Conservation (phyloP, 371 early-diverging fungal species). For the Mucor indicus region DNA sequence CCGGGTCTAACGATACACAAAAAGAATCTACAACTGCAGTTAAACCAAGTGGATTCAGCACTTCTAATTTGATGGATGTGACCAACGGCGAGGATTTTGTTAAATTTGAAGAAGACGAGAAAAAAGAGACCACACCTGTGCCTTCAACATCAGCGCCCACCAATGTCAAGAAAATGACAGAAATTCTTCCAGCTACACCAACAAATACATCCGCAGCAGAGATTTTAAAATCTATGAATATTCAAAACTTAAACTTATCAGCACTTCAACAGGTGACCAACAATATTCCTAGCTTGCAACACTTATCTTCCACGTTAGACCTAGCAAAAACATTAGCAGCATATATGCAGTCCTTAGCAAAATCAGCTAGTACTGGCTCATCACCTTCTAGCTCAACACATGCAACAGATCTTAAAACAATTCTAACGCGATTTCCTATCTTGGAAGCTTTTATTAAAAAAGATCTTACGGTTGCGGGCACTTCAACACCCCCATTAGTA, state of each 20-base stretch:
- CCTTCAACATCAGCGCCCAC: too few species aligned
- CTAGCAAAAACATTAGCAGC: constrained; percentile 33
- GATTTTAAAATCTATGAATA: constrained; percentile 29
- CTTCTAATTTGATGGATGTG: constrained; percentile 15
- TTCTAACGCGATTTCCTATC: constrained; percentile 37
- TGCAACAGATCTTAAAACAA: constrained; percentile 34
- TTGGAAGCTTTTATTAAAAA: constrained; percentile 40
- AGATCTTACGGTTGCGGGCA: too few species aligned
- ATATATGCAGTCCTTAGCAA: constrained; percentile 36
- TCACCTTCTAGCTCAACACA: constrained; percentile 15
- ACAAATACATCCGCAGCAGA: constrained; percentile 20
- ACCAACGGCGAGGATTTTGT: constrained; percentile 42
- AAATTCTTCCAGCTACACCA: constrained; percentile 10
- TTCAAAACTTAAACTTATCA: constrained; percentile 37
- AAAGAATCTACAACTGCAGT: not conserved
- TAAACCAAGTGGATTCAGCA: constrained; percentile 3
- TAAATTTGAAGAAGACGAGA: constrained; percentile 49
- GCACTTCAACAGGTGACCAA: constrained; percentile 45
- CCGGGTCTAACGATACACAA: not conserved
- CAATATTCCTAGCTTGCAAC: constrained; percentile 34
- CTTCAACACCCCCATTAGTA: constrained; percentile 2
- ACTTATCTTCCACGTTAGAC: constrained; percentile 34
- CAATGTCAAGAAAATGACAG: constrained; percentile 10
- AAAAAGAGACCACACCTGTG: constrained; percentile 8
- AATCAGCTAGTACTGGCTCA: constrained; percentile 15